Base-by-base conservation (phyloP, 2,329 filamentous ascomycete species). In the Fonsecaea multimorphosa region DNA sequence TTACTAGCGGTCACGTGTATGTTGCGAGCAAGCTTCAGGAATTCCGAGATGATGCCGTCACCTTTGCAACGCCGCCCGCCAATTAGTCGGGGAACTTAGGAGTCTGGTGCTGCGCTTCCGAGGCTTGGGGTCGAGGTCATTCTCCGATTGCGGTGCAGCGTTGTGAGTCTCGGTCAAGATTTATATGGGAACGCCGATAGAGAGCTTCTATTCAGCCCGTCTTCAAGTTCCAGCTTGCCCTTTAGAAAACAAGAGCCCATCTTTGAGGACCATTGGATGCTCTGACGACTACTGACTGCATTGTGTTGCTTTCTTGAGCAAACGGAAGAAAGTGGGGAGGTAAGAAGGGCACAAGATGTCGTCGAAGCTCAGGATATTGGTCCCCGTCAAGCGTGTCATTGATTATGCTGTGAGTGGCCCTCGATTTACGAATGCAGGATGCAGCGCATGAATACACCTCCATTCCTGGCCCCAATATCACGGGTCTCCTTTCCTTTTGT, bases 381-480 rank as follows among this genome's bases (percentile, higher is more conserved):
- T 93, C 2, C 91, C 91, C 78, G 83, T 93, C 55, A 93, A 93
- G 83, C 83, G 91, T 87, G 91, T 93, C 58, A 92, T 93, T 82
- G 91, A 93, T 85, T 93, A 92, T 86, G 90, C 91, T 73, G 90
- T 92, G 81, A 76, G 87, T 81, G 64, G 44, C 24, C 56, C 49
- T 38, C 16, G 11, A 46, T 31, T n/a, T 9, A 44, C 27, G 12
- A 12, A 22, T 16, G 12, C 22, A n/a, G 34, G 19, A n/a, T 3
- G 3, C 31, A 29, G 34, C 29, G 34, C 27, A 27, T 31, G 12
- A n/a, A 46, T n/a, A 16, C 14, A 14, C 19, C n/a, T 34, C 24
- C 16, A 14, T 16, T 22, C 22, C 49, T 11, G 29, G 29, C 8
- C n/a, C n/a, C n/a, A n/a, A n/a, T 22, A 53, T 29, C 49, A 3